These are phyloP conservation scores for Piromyces finnis DNA, from an alignment of 192 early-diverging fungal species.

Conservation along the genomic window DNA sequence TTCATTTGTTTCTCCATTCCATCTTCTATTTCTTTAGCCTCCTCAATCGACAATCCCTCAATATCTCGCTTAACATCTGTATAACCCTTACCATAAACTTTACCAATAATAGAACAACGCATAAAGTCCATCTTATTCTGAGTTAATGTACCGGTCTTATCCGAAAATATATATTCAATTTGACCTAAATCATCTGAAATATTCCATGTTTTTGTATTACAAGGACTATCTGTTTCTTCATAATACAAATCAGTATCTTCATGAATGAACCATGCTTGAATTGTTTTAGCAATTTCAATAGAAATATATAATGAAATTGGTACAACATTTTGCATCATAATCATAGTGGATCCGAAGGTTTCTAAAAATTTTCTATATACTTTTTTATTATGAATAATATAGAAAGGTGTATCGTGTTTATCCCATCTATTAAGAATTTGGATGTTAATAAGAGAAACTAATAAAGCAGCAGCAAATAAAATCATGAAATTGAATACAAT, in stretches of 20 bases:
- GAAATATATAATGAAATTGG: constrained; percentile 90
- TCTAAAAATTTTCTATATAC: background rate
- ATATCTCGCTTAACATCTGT: background rate
- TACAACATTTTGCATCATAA: constrained; percentile 88
- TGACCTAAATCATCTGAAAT: constrained; percentile 13
- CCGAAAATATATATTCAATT: constrained; percentile 90
- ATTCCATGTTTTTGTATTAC: constrained; percentile 73
- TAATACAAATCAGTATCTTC: constrained; percentile 84
- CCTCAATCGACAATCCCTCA: background rate
- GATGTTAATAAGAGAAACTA: constrained; percentile 5
- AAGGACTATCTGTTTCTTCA: constrained; percentile 49
- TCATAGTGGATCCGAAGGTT: constrained; percentile 43
- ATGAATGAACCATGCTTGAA: constrained; percentile 81
- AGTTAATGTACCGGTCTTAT: constrained; percentile 93
- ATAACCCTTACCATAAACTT: constrained; percentile 47
- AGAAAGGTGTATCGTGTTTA: constrained; percentile 5
- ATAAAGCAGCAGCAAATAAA: constrained; percentile 43
- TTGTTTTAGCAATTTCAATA: constrained; percentile 78
- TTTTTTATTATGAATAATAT: constrained; percentile 1
- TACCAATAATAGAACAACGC: constrained; percentile 77
- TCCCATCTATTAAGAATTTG: constrained; percentile 5
- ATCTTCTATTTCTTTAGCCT: background rate
- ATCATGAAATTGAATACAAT: constrained; percentile 63
- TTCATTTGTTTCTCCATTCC: background rate
- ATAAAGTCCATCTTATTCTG: constrained; percentile 93